Percentiles rank a stretch among this genome's conserved stretches.
Conservation (phyloP, 202 grass and related monocot species). For the Cymbopogon flexuosus region DNA sequence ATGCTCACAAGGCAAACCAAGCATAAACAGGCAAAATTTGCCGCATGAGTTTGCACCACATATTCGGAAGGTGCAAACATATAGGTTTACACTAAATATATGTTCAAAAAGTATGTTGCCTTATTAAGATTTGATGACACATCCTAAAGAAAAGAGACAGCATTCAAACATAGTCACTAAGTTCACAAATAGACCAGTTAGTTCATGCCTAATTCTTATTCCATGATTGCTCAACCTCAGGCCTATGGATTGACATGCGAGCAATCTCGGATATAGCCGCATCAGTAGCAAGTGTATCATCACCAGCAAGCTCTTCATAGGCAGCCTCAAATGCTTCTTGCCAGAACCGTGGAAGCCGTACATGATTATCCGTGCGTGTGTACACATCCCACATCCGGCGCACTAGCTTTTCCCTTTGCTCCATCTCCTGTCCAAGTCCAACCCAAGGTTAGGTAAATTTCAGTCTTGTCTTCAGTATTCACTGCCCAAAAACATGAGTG, state of each 20-base stretch:
- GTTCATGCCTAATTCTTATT: slow-evolving; percentile 42
- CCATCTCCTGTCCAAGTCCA: slow-evolving; percentile 71
- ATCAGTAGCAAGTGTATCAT: slow-evolving; percentile 46
- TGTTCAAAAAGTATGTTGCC: neutral
- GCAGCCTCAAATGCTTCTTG: slow-evolving; percentile 91
- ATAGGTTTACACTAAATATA: neutral
- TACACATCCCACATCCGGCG: slow-evolving; percentile 89
- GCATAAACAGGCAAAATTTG: neutral
- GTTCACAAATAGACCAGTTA: neutral
- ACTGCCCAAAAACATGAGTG: neutral
- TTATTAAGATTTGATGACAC: neutral
- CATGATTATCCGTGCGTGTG: slow-evolving; percentile 48
- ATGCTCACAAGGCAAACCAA: neutral
- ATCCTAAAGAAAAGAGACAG: neutral
- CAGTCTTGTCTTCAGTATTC: slow-evolving; percentile 1
- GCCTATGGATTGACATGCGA: slow-evolving; percentile 61
- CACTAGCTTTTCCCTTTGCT: slow-evolving; percentile 84
- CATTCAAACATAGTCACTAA: neutral
- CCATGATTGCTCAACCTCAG: slow-evolving; percentile 51
- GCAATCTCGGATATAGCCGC: slow-evolving; percentile 74
- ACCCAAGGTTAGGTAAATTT: neutral
- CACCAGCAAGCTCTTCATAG: slow-evolving; percentile 83
- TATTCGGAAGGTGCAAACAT: neutral
- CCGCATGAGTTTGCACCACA: neutral
- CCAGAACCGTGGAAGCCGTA: slow-evolving; percentile 73